Evolutionary conservation across 139 green algal genomes (phyloP).

Genomic region (Medakamo hakoo): DNA sequence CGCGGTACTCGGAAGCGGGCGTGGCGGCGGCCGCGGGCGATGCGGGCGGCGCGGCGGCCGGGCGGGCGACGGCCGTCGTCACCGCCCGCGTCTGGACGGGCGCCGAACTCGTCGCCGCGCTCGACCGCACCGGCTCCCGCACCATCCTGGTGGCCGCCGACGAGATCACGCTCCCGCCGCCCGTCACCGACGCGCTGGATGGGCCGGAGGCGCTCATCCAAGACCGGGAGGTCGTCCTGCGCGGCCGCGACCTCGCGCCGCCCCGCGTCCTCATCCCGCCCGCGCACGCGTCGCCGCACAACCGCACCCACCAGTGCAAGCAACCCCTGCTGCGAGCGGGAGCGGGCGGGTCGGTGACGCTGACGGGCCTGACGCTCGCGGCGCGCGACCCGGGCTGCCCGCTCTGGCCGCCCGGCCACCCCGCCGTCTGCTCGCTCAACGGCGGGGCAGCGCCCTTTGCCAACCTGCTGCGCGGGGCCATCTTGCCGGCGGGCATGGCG

Average conservation of each 20-base stretch:
- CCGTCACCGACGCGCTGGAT: not conserved
- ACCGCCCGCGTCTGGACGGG: not conserved
- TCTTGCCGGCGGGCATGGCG: not conserved
- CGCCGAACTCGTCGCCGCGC: not conserved
- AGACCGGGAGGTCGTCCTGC: not conserved
- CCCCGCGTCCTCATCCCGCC: not conserved
- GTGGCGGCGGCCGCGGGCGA: not conserved
- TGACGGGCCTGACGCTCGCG: not conserved
- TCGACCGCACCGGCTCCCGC: not conserved
- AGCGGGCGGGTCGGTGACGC: not conserved
- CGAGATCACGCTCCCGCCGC: not conserved
- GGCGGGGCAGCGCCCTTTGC: not conserved
- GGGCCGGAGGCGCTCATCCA: not conserved
- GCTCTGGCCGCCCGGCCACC: too few species aligned
- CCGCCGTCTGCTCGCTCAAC: not conserved
- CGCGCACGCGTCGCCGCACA: not conserved
- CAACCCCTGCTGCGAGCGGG: not conserved
- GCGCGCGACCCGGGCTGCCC: not conserved
- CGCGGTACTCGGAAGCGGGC: not conserved
- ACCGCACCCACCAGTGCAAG: too few species aligned
- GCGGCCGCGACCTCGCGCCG: not conserved
- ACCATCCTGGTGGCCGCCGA: not conserved
- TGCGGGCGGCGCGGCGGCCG: not conserved
- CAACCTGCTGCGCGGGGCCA: not conserved
- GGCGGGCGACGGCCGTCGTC: not conserved